Base-by-base conservation (phyloP, 1,284 basidiomycete genomes). In the Apiotrichum brassicae region DNA sequence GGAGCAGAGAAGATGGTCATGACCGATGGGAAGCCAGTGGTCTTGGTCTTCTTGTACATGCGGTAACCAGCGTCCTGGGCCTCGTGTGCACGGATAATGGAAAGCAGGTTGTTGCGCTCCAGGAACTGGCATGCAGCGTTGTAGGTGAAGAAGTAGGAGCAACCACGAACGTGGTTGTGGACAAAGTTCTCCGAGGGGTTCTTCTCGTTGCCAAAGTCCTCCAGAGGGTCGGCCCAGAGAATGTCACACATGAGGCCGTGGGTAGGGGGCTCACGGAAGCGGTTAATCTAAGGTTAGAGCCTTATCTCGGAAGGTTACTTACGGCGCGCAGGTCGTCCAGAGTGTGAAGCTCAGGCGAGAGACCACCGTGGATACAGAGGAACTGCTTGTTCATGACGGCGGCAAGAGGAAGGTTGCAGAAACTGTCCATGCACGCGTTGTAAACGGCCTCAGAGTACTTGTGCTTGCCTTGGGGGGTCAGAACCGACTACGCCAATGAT, bases 351-450 rank as follows among this genome's bases (percentile, higher is more conserved):
- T 95, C 91, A 0, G 91, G 91, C 0, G 86, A 90, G 24, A 95
- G 79, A 35, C 91, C 92, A 47, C 91, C 91, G 62, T 95, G 91
- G 53, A 95, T 92, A 73, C 92, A 95, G 55, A 95, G 77, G 75
- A 95, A 95, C 72, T 95, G 91, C 75, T 94, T 94, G 79, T 95
- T 95, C 88, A 95, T 93, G 68, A 95, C 76, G 16, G 91, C 92
- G 0, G 91, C 91, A 1, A 95, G 80, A 1, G 92, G 92, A 3
- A 95, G 78, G 4, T 86, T 82, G 72, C 91, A 94, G 77, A 95
- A 95, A 0, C 87, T 87, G 46, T 92, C 86, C 85, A 90, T 91
- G 77, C 86, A 88, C 23, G 86, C 87, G 58, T 93, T 87, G 71
- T 92, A 93, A 49, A 93, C 81, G 22, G 82, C 81, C 62, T 92